Evolutionary conservation across 768 basidiomycete species (phyloP).

Genomic region (Boletus subcaerulescens): DNA sequence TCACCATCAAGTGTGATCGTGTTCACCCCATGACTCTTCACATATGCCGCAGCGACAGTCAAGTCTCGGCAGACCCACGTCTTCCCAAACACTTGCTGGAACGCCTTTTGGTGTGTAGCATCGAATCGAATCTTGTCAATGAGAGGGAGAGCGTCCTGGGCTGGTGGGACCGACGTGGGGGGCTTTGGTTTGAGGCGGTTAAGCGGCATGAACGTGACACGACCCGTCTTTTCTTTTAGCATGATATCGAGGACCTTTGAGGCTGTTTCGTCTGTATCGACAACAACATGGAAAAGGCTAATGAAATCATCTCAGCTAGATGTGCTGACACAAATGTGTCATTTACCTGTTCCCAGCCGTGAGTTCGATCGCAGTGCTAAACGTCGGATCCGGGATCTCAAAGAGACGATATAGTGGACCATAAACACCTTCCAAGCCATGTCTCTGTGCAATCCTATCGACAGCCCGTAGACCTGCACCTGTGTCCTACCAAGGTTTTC

Average conservation of each 20-base stretch:
- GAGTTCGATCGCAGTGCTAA: slow-evolving; percentile 89
- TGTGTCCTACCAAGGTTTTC: slow-evolving; percentile 65
- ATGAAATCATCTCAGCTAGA: background rate
- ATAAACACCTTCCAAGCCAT: slow-evolving; percentile 79
- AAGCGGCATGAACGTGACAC: slow-evolving; percentile 97
- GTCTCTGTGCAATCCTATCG: slow-evolving; percentile 74
- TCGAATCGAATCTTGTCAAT: slow-evolving; percentile 83
- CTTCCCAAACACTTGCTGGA: slow-evolving; percentile 96
- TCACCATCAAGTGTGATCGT: slow-evolving; percentile 98
- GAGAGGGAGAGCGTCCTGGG: slow-evolving; percentile 75
- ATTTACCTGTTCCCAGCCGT: slow-evolving; percentile 91
- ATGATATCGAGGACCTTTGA: slow-evolving; percentile 89
- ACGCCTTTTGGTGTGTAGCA: slow-evolving; percentile 68
- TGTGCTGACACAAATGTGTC: background rate
- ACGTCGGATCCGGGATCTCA: slow-evolving; percentile 82
- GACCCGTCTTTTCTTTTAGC: slow-evolving; percentile 89
- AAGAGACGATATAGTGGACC: slow-evolving; percentile 94
- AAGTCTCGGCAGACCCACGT: slow-evolving; percentile 95
- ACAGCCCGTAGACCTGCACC: slow-evolving; percentile 85
- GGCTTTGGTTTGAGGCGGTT: slow-evolving; percentile 87
- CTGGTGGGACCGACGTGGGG: slow-evolving; percentile 53
- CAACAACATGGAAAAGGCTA: slow-evolving; percentile 93
- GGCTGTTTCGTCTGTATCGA: slow-evolving; percentile 94
- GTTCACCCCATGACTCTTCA: slow-evolving; percentile 91
- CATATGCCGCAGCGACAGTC: slow-evolving; percentile 89